These are phyloP conservation scores for Daucus carota DNA, from an alignment of 129 eudicot genomes.

Conservation along the genomic window DNA sequence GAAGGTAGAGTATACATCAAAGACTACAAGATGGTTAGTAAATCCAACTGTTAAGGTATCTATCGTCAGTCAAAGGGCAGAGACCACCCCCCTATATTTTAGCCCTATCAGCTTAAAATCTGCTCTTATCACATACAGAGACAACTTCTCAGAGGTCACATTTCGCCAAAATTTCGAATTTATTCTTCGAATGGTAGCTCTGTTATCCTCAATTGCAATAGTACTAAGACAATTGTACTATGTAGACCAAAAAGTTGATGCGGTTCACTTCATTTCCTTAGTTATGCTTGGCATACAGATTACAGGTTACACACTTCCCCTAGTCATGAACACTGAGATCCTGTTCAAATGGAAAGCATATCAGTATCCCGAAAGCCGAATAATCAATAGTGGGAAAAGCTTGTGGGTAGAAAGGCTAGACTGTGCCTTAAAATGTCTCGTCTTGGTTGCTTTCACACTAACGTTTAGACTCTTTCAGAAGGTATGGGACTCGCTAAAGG, in stretches of 20 bases:
- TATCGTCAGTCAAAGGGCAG: slow-evolving; percentile 12
- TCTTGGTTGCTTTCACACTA: slow-evolving; percentile 9
- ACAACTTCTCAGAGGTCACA: not conserved
- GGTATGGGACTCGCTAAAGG: slow-evolving; percentile 13
- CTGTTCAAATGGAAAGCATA: slow-evolving; percentile 20
- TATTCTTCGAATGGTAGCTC: slow-evolving; percentile 1
- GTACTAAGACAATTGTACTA: slow-evolving; percentile 11
- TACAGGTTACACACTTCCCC: slow-evolving; percentile 2
- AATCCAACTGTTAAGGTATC: slow-evolving; percentile 17
- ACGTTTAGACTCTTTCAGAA: slow-evolving; percentile 14
- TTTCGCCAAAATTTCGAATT: slow-evolving; percentile 10
- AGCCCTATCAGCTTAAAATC: slow-evolving; percentile 9
- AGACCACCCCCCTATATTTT: slow-evolving; percentile 13
- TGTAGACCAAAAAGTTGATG: not conserved
- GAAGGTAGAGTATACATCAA: slow-evolving; percentile 19
- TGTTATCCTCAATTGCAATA: slow-evolving; percentile 1
- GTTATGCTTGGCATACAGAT: slow-evolving; percentile 15
- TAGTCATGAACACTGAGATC: slow-evolving; percentile 3
- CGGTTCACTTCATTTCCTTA: slow-evolving; percentile 8
- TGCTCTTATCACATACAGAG: not conserved
- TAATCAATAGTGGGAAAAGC: not conserved
- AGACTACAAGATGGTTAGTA: slow-evolving; percentile 20
- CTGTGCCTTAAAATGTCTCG: slow-evolving; percentile 7
- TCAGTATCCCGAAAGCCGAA: not conserved
- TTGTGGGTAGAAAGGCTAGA: slow-evolving; percentile 1